Evolutionary conservation across 164 flowering plant genomes (phyloP).

Genomic region (Saururus chinensis): DNA sequence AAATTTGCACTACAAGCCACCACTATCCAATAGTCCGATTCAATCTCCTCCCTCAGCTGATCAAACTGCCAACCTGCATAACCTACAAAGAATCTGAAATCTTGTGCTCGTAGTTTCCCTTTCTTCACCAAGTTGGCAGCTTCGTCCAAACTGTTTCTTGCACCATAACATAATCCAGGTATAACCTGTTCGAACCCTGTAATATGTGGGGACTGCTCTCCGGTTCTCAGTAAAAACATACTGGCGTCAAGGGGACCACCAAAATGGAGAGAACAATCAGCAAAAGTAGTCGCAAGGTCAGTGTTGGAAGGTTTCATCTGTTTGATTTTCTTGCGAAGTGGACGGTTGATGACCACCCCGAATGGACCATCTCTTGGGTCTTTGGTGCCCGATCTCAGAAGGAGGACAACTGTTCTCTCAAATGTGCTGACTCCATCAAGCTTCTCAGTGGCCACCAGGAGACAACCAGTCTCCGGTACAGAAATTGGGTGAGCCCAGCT

Average conservation of each 20-base stretch:
- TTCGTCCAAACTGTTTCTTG: conserved; percentile 58
- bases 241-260: conserved; percentile 94
- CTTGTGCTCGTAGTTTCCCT: conserved; percentile 58
- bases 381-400: conserved; percentile 66
- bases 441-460: conserved; percentile 89
- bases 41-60: conserved; percentile 81
- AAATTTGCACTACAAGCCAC: conserved; percentile 83
- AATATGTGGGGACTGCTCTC: conserved; percentile 22
- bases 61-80: conserved; percentile 93
- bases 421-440: conserved; percentile 72
- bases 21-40: conserved; percentile 70
- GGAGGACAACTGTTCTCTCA: conserved; percentile 69
- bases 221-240: conserved; percentile 59
- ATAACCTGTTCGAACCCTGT: conserved; percentile 72
- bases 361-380: conserved; percentile 82
- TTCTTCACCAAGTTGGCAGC: conserved; percentile 66
- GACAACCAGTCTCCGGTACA: conserved; percentile 77
- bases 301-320: conserved; percentile 68
- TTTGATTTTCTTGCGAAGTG: conserved; percentile 70
- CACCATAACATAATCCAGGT: conserved; percentile 79
- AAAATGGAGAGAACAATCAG: conserved; percentile 71
- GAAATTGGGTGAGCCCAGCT: conserved; percentile 98
- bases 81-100: conserved; percentile 85
- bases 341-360: conserved; percentile 81
- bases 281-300: conserved; percentile 65